Evolutionary conservation across 2,329 filamentous ascomycete species (phyloP).

Genomic region (Cordyceps pruinosa): DNA sequence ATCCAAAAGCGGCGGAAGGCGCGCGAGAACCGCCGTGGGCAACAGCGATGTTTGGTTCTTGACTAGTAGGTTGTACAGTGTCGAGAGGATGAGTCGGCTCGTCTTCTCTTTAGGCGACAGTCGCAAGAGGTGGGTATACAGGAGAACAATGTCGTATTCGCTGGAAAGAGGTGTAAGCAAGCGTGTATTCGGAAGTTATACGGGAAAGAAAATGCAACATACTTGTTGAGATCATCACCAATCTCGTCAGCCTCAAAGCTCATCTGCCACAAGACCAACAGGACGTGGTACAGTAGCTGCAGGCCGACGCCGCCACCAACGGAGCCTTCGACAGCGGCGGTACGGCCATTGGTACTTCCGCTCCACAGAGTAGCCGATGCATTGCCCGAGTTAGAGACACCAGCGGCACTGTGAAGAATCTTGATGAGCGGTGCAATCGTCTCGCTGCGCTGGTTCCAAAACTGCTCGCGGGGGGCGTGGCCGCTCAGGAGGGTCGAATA

Average conservation of each 20-base stretch:
- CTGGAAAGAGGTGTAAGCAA: slow-evolving; percentile 39
- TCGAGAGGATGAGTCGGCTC: slow-evolving; percentile 82
- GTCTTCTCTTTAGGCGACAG: slow-evolving; percentile 98
- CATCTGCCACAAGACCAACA: slow-evolving; percentile 92
- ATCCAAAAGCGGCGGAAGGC: slow-evolving; percentile 62
- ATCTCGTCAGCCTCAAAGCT: slow-evolving; percentile 80
- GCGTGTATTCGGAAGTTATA: background rate
- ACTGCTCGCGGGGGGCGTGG: slow-evolving; percentile 65
- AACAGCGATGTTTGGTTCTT: slow-evolving; percentile 66
- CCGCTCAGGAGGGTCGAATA: slow-evolving; percentile 81
- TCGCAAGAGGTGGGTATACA: slow-evolving; percentile 88
- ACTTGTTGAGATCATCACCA: slow-evolving; percentile 78
- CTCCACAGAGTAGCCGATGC: slow-evolving; percentile 57
- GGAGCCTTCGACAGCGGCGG: slow-evolving; percentile 54
- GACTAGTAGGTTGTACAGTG: slow-evolving; percentile 76
- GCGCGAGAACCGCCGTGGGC: slow-evolving; percentile 78
- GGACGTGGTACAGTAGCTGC: slow-evolving; percentile 87
- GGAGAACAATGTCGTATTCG: slow-evolving; percentile 83
- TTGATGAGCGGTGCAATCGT: slow-evolving; percentile 76
- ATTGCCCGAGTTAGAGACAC: slow-evolving; percentile 59
- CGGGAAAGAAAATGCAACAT: slow-evolving; percentile 32
- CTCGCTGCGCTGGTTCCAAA: slow-evolving; percentile 86
- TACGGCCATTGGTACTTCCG: slow-evolving; percentile 44
- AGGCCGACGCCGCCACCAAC: slow-evolving; percentile 79
- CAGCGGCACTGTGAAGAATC: slow-evolving; percentile 72